Evolutionary conservation across 495 filamentous ascomycete species (phyloP), one percentile per base, ranked within the genome.

Genomic region (Gamarada debralockiae): DNA sequence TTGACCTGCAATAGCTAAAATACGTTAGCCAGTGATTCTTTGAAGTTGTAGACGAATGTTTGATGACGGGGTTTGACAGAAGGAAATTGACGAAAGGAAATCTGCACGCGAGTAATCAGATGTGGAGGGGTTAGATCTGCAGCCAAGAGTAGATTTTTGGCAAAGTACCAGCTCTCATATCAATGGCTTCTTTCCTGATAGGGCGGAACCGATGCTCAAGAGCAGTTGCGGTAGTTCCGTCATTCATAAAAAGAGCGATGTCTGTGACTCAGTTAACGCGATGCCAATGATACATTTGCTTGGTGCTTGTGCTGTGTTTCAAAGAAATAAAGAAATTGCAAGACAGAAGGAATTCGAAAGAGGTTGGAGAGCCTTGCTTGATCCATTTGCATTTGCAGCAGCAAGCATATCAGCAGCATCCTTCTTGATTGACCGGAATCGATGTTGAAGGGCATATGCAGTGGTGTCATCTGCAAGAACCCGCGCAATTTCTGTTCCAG

Each of bases 131-230:
- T n/a, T n/a, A n/a, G n/a, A n/a, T n/a, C n/a, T n/a, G n/a, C n/a
- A n/a, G n/a, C n/a, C 9, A 21, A 5, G 15, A 51, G 20, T 23
- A 8, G 41, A 25, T 1, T 27, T 29, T 9, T 36, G 20, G 24
- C 18, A 29, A 38, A 45, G 34, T 0, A 67, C 64, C 70, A 17
- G 48, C 48, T 25, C 60, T 59, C 44, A 79, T 69, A 0, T 50
- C 57, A 0, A 66, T 61, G 36, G 68, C 72, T 1, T 67, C 58
- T 15, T 60, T 60, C 46, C 66, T 70, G 22, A 77, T 49, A 10
- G 67, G 65, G 12, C 75, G 67, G 51, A 80, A 66, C 13, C 67
- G 69, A 50, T 78, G 74, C 23, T 78, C 66, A 9, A 78, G 57
- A 14, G 70, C 66, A 10, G 62, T 56, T 9, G 24, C 57, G 8